Evolutionary conservation across 805 yeast species (phyloP).

Genomic region (Schwanniomyces vanrijiae): DNA sequence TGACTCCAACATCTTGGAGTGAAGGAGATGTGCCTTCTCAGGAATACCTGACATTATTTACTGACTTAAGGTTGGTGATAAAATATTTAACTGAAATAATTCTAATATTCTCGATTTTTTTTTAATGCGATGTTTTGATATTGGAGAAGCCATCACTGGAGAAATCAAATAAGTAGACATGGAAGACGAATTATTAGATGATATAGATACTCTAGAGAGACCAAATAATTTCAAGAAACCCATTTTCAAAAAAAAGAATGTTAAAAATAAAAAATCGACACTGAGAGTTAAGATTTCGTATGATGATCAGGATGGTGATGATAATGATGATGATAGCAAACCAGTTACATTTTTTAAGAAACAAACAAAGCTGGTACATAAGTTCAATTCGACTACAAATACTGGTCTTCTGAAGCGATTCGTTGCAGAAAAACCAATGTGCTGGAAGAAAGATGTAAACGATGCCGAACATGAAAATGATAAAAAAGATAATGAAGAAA

Average conservation of each 20-base stretch:
- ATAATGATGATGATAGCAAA: conserved; percentile 13
- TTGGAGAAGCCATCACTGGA: not conserved
- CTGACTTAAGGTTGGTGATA: not conserved
- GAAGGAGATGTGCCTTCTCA: conserved; percentile 56
- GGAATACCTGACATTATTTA: conserved; percentile 22
- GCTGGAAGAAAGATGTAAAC: conserved; percentile 1
- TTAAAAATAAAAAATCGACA: conserved; percentile 6
- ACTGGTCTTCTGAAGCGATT: no score
- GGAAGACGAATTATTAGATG: not conserved
- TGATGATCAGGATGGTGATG: conserved; percentile 21
- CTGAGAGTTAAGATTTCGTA: conserved; percentile 4
- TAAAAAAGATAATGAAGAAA: conserved; percentile 6
- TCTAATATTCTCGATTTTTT: conserved; percentile 1
- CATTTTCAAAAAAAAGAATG: conserved; percentile 10
- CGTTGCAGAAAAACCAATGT: not conserved
- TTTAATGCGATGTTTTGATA: conserved; percentile 1
- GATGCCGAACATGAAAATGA: conserved; percentile 9
- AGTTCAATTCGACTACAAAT: not conserved
- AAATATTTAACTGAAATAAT: not conserved
- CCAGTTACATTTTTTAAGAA: not conserved
- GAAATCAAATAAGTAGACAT: not conserved
- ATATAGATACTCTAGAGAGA: not conserved
- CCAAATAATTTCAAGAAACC: not conserved
- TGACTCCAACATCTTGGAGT: conserved; percentile 59
- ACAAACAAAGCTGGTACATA: not conserved